Evolutionary conservation across 768 basidiomycete species (phyloP).

Genomic region (Russula sp.): DNA sequence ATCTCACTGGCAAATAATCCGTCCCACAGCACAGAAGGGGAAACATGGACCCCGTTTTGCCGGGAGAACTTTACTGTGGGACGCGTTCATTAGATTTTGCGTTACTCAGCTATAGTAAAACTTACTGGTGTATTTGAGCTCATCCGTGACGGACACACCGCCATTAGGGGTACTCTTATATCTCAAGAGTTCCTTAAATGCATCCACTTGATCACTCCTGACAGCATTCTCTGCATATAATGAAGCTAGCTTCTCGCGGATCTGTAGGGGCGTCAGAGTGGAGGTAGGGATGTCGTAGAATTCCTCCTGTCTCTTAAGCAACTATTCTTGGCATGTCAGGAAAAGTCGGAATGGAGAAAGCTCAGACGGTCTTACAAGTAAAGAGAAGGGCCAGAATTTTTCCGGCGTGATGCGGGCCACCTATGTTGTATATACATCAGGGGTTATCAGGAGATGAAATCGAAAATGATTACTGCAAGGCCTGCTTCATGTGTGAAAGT

Average conservation of each 20-base stretch:
- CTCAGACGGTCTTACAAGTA: slow-evolving; percentile 38
- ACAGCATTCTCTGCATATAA: slow-evolving; percentile 48
- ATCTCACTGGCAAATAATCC: slow-evolving; percentile 65
- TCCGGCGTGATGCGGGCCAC: slow-evolving; percentile 63
- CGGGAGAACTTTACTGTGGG: slow-evolving; percentile 76
- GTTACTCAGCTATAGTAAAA: slow-evolving; percentile 4
- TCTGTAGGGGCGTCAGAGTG: slow-evolving; percentile 57
- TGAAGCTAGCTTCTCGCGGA: slow-evolving; percentile 63
- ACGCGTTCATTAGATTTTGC: not conserved
- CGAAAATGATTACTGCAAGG: slow-evolving; percentile 50
- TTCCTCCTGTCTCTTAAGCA: slow-evolving; percentile 69
- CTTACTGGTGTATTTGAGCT: slow-evolving; percentile 85
- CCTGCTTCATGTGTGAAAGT: slow-evolving; percentile 76
- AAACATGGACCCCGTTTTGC: slow-evolving; percentile 90
- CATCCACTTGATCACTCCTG: slow-evolving; percentile 39
- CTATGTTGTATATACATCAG: slow-evolving; percentile 29
- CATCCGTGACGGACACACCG: slow-evolving; percentile 74
- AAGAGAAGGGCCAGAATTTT: slow-evolving; percentile 74
- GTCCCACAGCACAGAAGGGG: slow-evolving; percentile 75
- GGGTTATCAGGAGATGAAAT: not conserved
- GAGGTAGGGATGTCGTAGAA: slow-evolving; percentile 74
- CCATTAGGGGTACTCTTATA: slow-evolving; percentile 65
- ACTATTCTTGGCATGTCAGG: slow-evolving; percentile 33
- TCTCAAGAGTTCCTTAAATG: slow-evolving; percentile 55
- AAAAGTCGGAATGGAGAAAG: not conserved